Percentiles rank a stretch among this genome's conserved stretches.
Evolutionary conservation across 106 monocot species (phyloP).

Genomic region (Phalaenopsis aphrodite): DNA sequence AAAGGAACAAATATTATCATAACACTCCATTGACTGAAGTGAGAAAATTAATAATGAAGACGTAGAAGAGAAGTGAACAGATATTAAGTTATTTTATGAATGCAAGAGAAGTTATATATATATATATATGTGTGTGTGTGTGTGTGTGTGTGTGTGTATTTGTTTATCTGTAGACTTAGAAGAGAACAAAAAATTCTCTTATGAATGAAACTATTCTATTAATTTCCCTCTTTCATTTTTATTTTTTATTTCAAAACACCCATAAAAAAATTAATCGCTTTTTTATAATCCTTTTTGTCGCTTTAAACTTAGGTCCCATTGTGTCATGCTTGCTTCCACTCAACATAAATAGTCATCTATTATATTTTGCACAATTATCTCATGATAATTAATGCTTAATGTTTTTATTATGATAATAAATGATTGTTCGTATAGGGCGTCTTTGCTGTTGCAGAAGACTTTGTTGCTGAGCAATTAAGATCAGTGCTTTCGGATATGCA

Average conservation of each 20-base stretch:
- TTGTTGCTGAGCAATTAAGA: slow-evolving; percentile 65
- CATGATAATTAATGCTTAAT: neutral
- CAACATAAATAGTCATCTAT: neutral
- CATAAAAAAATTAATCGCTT: neutral
- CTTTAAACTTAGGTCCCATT: neutral
- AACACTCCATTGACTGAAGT: no score
- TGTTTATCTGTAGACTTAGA: neutral
- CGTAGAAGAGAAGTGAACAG: neutral
- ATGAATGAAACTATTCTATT: neutral
- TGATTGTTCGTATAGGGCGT: slow-evolving; percentile 39
- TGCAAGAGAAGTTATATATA: neutral
- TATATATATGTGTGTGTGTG: no score
- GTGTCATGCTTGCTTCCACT: neutral
- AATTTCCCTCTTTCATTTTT: neutral
- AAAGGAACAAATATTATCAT: no score
- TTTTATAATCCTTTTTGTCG: neutral
- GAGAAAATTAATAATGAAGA: no score
- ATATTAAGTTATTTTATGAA: neutral
- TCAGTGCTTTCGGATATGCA: slow-evolving; percentile 96
- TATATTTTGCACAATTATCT: neutral
- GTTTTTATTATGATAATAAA: neutral
- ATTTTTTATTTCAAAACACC: neutral
- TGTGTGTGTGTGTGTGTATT: no score
- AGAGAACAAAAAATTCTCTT: neutral
- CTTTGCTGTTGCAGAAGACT: slow-evolving; percentile 54